Evolutionary conservation across 1,284 basidiomycete species (phyloP), one percentile per base, ranked within the genome.

Genomic region (Nidula niveotomentosa): DNA sequence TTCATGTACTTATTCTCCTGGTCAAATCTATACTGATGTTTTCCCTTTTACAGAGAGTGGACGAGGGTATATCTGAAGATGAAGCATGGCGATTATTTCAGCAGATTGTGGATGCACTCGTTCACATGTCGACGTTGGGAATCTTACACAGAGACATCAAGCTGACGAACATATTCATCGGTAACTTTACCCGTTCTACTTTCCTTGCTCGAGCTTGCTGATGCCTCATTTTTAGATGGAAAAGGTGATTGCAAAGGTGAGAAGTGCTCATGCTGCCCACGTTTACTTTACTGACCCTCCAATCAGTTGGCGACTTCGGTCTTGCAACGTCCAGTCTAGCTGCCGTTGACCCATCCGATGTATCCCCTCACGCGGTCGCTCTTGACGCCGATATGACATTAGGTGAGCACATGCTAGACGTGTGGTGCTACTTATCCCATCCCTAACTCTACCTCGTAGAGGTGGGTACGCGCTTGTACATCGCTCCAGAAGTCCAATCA

Each of bases 101-200:
- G 49, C 94, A 98, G 71, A 88, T 96, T 52, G 72, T 98, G n/a
- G 94, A 97, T 59, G 96, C 95, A 0, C 78, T 98, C 3, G 90
- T 91, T 0, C 93, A 98, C 63, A 95, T 98, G 84, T 87, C 91
- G 12, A 87, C 85, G 33, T 78, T 93, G 48, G 91, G 92, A 30
- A 96, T 98, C 61, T 69, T 98, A 33, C 95, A 98, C 73, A 83
- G 96, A 48, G 96, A 98, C 68, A 91, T 96, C 69, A 97, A 96
- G 68, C 76, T 93, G 12, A 91, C 90, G 0, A 96, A 96, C 63
- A 94, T 96, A 57, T 93, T 96, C 67, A 92, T 96, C 49, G 91
- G 90, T 91, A 60, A 49, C 79, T 64, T 41, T 23, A 50, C 17
- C 44, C 18, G 1, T 30, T 45, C 8, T 43, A 33, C 48, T n/a